Evolutionary conservation across 2,329 filamentous ascomycete genomes (phyloP), one percentile per base, ranked within the genome.

Genomic region (Aspergillus chevalieri): DNA sequence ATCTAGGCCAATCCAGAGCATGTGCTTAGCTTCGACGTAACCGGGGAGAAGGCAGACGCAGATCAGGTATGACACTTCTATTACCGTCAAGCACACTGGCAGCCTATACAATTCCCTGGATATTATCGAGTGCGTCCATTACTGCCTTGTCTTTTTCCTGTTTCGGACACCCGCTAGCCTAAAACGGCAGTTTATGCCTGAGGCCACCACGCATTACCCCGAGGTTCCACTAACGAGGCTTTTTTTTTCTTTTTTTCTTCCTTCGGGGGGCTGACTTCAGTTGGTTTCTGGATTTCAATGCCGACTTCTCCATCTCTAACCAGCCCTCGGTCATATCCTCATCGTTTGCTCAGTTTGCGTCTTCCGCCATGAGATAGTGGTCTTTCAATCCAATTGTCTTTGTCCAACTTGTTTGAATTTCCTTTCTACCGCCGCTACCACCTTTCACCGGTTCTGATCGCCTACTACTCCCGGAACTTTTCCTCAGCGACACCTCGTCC

Each of bases 321-420:
- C 8, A 15, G 19, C 3, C 38, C 17, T 41, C 38, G 15, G 17
- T 15, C 26, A 30, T 30, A 30, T 30, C 26, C 26, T 38, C 34
- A 38, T 52, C 49, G 47, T 57, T 46, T 53, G 19, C 12, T 46
- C 26, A 33, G 43, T 33, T 44, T n/a, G n/a, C 21, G 22, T 46
- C 30, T 57, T 58, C 55, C 64, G 61, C 57, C 54, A 69, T 69
- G 66, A 66, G 61, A 59, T 68, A 67, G 61, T 61, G 44, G 48
- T 45, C 44, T 51, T 44, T 38, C 53, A 51, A 44, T 38, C 34
- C 28, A 47, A 44, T 41, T 41, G 7, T 44, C 38, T 48, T 38
- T 41, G 24, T 47, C 51, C 24, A 39, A 22, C 28, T 36, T 39
- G 15, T 38, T 22, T 24, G n/a, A 28, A 19, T 49, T 46, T 38